Conservation (phyloP, 2,329 filamentous ascomycete genomes). For the Fusarium palustre region DNA sequence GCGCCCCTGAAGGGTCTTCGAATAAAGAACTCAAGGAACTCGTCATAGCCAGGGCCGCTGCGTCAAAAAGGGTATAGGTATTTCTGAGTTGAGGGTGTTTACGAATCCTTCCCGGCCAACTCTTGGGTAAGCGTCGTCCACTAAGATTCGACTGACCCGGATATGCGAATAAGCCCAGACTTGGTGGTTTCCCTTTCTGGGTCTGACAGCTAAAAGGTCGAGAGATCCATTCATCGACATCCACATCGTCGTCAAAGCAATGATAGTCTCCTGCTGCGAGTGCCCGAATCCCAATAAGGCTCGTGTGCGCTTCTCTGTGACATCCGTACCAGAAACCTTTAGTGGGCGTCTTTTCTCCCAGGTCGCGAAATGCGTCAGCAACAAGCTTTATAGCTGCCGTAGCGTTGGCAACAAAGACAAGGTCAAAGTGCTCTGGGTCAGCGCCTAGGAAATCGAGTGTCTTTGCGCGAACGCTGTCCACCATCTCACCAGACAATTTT, state of each 20-base stretch:
- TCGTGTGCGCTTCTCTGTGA: conserved; percentile 71
- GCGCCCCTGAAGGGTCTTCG: conserved; percentile 61
- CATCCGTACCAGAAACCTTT: conserved; percentile 68
- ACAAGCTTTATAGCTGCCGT: conserved; percentile 73
- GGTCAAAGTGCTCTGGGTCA: conserved; percentile 67
- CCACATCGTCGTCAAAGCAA: conserved; percentile 71
- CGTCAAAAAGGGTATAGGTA: conserved; percentile 68
- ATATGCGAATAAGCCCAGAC: conserved; percentile 67
- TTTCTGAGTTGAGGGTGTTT: conserved; percentile 39
- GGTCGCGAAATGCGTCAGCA: conserved; percentile 66
- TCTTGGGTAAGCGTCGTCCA: conserved; percentile 69
- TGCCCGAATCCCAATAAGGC: conserved; percentile 76
- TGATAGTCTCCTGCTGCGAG: conserved; percentile 63
- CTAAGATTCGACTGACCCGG: conserved; percentile 79
- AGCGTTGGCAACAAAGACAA: conserved; percentile 72
- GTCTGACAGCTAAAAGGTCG: conserved; percentile 37
- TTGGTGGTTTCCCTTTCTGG: conserved; percentile 32
- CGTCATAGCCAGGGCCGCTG: conserved; percentile 73
- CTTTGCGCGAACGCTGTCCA: conserved; percentile 66
- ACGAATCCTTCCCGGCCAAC: conserved; percentile 62
- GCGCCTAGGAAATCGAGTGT: conserved; percentile 69
- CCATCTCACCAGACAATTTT: conserved; percentile 65
- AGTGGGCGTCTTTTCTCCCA: conserved; percentile 60
- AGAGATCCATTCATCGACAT: conserved; percentile 59
- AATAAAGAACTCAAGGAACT: conserved; percentile 65